Percentiles rank a stretch among this genome's conserved stretches.
Conservation (phyloP, 352 stramenopile genomes). For the Globisporangium nunn region DNA sequence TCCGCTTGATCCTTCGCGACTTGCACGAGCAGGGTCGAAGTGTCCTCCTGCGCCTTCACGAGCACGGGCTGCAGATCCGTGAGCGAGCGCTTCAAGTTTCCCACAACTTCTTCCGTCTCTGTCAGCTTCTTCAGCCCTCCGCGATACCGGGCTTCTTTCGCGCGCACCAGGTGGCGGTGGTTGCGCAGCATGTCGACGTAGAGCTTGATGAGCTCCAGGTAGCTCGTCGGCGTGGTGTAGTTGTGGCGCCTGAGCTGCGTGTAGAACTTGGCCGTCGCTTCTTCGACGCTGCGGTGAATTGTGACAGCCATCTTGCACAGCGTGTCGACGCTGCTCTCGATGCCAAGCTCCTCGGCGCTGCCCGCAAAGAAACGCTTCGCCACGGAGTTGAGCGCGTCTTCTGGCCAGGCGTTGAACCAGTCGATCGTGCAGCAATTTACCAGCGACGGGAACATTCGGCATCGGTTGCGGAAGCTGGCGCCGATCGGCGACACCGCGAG, state of each 20-base stretch:
- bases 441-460: conserved; percentile 92
- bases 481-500: conserved; percentile 91
- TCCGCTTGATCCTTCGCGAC: conserved; percentile 89
- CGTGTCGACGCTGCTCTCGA: conserved; percentile 83
- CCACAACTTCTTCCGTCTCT: conserved; percentile 91
- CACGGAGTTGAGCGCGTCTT: conserved; percentile 90
- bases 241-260: conserved; percentile 85
- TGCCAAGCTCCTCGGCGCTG: conserved; percentile 79
- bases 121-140: conserved; percentile 89
- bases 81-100: conserved; percentile 86
- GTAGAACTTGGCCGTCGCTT: conserved; percentile 71
- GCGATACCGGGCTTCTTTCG: conserved; percentile 77
- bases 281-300: conserved; percentile 90
- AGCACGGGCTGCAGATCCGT: conserved; percentile 90
- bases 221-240: conserved; percentile 95
- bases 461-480: conserved; percentile 88
- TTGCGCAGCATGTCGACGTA: conserved; percentile 90
- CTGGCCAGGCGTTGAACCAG: conserved; percentile 95
- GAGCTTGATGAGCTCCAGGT: conserved; percentile 92
- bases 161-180: conserved; percentile 76
- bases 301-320: conserved; percentile 91
- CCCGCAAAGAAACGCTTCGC: conserved; percentile 86
- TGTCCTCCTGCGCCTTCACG: conserved; percentile 87
- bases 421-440: conserved; percentile 95
- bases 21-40: conserved; percentile 71